phyloP scores from a whole-genome alignment of 306 rosid species.

The Alnus rubra region DNA sequence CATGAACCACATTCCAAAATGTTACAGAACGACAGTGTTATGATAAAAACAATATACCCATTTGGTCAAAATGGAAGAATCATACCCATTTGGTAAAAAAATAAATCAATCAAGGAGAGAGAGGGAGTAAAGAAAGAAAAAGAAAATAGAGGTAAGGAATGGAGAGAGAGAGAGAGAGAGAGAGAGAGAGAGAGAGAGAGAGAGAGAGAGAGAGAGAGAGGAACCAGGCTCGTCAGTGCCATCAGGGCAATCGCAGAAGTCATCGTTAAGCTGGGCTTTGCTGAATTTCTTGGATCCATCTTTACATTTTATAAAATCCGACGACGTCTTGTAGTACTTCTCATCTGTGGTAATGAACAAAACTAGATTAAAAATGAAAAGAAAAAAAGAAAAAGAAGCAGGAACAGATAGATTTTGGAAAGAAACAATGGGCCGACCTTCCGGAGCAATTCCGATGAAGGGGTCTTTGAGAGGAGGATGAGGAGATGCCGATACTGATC shows the following conservation, averaged over 20 bases:
- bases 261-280: constrained; percentile 81
- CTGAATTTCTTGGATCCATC: constrained; percentile 82
- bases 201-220: constrained; percentile 4
- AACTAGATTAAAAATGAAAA: background rate
- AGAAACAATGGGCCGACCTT: constrained; percentile 43
- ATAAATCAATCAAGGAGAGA: background rate
- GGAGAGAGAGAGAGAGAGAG: background rate
- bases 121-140: background rate
- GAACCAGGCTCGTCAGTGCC: constrained; percentile 98
- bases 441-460: constrained; percentile 74
- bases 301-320: constrained; percentile 66
- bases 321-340: constrained; percentile 59
- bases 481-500: constrained; percentile 50
- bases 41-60: background rate
- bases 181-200: too few relatives aligned
- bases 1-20: background rate
- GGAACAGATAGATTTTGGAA: background rate
- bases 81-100: background rate
- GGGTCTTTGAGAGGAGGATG: constrained; percentile 40
- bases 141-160: background rate
- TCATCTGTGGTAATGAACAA: constrained; percentile 51
- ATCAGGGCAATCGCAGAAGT: constrained; percentile 90
- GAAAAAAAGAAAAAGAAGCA: background rate
- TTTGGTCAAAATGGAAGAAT: background rate
- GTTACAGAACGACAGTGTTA: background rate